Evolutionary conservation across 177 flowering plant genomes (phyloP).

Genomic region (Tripterygium wilfordii): DNA sequence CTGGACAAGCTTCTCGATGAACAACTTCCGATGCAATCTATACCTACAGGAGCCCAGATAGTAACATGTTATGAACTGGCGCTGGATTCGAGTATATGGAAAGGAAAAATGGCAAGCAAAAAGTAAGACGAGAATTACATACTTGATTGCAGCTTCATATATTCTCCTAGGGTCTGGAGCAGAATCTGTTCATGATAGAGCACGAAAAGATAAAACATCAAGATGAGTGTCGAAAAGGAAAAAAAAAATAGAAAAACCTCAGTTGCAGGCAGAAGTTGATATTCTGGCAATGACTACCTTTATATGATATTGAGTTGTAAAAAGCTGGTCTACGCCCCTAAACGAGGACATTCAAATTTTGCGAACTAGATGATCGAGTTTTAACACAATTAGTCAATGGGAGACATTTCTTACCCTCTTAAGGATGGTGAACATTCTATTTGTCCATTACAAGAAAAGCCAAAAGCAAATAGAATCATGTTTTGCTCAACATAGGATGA

Average conservation of each 20-base stretch:
- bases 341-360: too few species aligned
- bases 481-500: not conserved
- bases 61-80: not conserved
- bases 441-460: not conserved
- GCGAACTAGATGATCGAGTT: too few species aligned
- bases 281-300: too few species aligned
- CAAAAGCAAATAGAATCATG: not conserved
- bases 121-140: slow-evolving; percentile 12
- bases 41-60: slow-evolving; percentile 44
- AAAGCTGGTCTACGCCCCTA: not conserved
- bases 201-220: not conserved
- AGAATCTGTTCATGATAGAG: slow-evolving; percentile 47
- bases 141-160: slow-evolving; percentile 80
- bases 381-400: too few species aligned
- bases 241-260: too few species aligned
- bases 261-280: too few species aligned
- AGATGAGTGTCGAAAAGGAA: not conserved
- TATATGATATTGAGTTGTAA: too few species aligned
- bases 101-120: too few species aligned
- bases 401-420: too few species aligned
- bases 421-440: not conserved
- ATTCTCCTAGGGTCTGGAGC: slow-evolving; percentile 60
- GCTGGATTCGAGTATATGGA: too few species aligned
- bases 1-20: slow-evolving; percentile 61
- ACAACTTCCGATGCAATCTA: slow-evolving; percentile 66